Base-by-base conservation (phyloP, 768 basidiomycete species). In the Mycena sanguinolenta region DNA sequence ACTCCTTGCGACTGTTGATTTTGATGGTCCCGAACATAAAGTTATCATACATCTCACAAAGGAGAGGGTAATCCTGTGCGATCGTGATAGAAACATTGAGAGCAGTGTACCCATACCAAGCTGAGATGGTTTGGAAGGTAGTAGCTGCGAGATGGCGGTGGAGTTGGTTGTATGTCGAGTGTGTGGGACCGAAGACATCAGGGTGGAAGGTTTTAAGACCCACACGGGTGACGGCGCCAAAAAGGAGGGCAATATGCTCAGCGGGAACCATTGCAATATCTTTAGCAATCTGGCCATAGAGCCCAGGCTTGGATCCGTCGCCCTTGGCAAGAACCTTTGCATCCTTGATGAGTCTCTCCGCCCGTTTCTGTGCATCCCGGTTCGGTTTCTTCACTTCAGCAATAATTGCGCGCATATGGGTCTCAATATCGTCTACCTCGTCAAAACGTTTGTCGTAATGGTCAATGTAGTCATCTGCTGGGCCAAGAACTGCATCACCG, bases 121-220 rank as follows among this genome's bases (percentile, higher is more conserved):
- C n/a, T n/a, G 61, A 32, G 9, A 54, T 32, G 17, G 50, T 30
- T 50, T 62, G 50, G 30, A 68, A 62, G 3, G 58, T 61, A 4
- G 67, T 54, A 13, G 62, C 42, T 3, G 59, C 59, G 16, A 68
- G 19, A 38, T 68, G 67, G 21, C 67, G 52, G 50, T 68, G 67
- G n/a, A 62, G 52, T 25, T 55, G 59, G 53, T 68, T 62, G 49
- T 68, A 68, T 42, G 34, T 25, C 17, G 67, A 68, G 23, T 54
- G 57, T 10, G 57, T 32, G 13, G 57, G 57, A 10, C 65, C 58
- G 12, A 59, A 59, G 9, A 67, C 44, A 30, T 67, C 65, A 9
- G 65, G 58, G 36, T 50, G 38, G 25, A 67, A 67, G 27, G 42
- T 16, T 23, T 62, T 46, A 3, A 62, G 60, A 2, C 60, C 60